Evolutionary conservation across 352 stramenopile species (phyloP).

Genomic region (Peronosclerospora sorghi): DNA sequence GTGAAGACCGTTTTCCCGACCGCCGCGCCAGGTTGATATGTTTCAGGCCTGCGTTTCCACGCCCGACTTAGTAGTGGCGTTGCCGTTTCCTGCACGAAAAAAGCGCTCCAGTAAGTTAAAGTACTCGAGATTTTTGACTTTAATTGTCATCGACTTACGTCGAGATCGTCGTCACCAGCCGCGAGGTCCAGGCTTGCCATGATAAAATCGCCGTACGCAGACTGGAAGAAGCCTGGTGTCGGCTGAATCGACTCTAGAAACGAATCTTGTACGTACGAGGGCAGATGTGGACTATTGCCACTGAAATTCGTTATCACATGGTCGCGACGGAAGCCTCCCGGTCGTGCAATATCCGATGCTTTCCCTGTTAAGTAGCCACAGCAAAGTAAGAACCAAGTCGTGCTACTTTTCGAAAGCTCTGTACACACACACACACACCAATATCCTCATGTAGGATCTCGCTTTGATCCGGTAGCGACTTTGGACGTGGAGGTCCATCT

Average conservation of each 20-base stretch:
- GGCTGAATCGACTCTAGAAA: slow-evolving; percentile 41
- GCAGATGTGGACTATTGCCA: slow-evolving; percentile 21
- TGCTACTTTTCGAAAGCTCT: neutral
- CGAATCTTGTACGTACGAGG: slow-evolving; percentile 32
- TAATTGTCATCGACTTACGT: slow-evolving; percentile 12
- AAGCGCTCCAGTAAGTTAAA: neutral
- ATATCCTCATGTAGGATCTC: slow-evolving; percentile 50
- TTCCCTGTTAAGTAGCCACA: slow-evolving; percentile 18
- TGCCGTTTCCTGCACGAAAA: slow-evolving; percentile 17
- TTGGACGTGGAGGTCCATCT: slow-evolving; percentile 24
- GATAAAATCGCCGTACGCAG: slow-evolving; percentile 46
- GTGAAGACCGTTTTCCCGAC: slow-evolving; percentile 51
- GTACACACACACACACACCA: slow-evolving; percentile 14
- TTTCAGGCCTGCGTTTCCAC: slow-evolving; percentile 17
- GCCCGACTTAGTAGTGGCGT: slow-evolving; percentile 28
- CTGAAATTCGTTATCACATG: slow-evolving; percentile 34
- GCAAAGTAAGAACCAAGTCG: neutral
- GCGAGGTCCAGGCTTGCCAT: slow-evolving; percentile 36
- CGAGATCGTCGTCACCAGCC: slow-evolving; percentile 28
- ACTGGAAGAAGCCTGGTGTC: slow-evolving; percentile 25
- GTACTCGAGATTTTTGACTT: too few relatives aligned
- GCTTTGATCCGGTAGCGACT: slow-evolving; percentile 42
- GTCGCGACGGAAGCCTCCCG: slow-evolving; percentile 41
- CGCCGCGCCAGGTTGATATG: slow-evolving; percentile 20
- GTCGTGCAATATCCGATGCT: slow-evolving; percentile 41